phyloP scores from a whole-genome alignment of 352 stramenopile species.

The Thalassiosira mediterranea region DNA sequence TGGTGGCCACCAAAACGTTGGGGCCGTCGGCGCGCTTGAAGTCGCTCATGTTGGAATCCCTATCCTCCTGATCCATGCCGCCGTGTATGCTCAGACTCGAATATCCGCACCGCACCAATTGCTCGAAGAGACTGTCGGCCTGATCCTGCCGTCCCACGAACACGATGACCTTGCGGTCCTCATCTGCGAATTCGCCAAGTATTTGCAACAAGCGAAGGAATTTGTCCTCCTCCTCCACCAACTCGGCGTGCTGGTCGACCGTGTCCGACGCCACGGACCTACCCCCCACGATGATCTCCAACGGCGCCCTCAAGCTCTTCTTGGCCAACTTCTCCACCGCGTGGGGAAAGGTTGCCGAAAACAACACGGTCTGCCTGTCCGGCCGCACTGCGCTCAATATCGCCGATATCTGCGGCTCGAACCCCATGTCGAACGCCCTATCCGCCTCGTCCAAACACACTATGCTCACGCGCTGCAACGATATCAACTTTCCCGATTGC shows the following conservation, averaged over 20 bases:
- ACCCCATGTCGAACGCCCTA: slow-evolving; percentile 94
- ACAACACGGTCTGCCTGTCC: slow-evolving; percentile 91
- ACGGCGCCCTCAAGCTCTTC: slow-evolving; percentile 90
- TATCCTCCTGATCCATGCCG: slow-evolving; percentile 99
- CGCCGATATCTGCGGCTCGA: slow-evolving; percentile 98
- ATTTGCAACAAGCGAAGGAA: slow-evolving; percentile 97
- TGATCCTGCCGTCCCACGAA: slow-evolving; percentile 98
- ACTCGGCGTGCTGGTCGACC: slow-evolving; percentile 98
- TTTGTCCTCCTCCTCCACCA: slow-evolving; percentile 98
- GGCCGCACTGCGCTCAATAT: slow-evolving; percentile 84
- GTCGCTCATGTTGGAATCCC: slow-evolving; percentile 98
- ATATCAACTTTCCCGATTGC: slow-evolving; percentile 93
- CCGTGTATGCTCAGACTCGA: slow-evolving; percentile 95
- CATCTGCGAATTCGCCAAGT: slow-evolving; percentile 93
- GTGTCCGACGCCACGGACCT: slow-evolving; percentile 92
- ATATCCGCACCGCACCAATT: slow-evolving; percentile 96
- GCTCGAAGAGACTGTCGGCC: slow-evolving; percentile 96
- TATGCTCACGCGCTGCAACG: slow-evolving; percentile 87
- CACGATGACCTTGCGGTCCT: slow-evolving; percentile 94
- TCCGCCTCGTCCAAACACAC: slow-evolving; percentile 88
- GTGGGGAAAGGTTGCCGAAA: slow-evolving; percentile 97
- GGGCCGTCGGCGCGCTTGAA: slow-evolving; percentile 93
- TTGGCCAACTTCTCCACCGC: slow-evolving; percentile 89
- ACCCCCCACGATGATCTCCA: slow-evolving; percentile 96
- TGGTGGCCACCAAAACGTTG: slow-evolving; percentile 88